phyloP scores from a whole-genome alignment of 768 basidiomycete species.

The Lentinula lateritia region DNA sequence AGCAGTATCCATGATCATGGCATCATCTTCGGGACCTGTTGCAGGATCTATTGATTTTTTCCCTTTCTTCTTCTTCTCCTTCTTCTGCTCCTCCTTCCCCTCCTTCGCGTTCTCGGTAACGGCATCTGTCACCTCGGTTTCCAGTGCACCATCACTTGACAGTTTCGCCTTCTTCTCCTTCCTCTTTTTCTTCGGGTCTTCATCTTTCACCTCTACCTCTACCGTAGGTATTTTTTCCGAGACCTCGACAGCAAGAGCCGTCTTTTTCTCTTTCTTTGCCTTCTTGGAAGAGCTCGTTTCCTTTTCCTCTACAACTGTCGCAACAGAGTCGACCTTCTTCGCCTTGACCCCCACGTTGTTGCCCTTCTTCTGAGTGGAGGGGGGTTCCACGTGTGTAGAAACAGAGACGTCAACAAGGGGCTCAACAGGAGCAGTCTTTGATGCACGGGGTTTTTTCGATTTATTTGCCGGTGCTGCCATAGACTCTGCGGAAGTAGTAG shows the following conservation, averaged over 20 bases:
- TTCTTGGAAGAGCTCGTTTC: neutral
- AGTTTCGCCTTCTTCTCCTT: constrained; percentile 11
- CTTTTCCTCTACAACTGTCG: neutral
- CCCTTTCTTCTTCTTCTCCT: constrained; percentile 15
- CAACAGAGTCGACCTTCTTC: constrained; percentile 9
- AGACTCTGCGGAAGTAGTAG: constrained; percentile 14
- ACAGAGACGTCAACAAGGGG: neutral
- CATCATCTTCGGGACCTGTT: neutral
- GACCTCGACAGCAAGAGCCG: neutral
- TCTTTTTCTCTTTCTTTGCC: neutral
- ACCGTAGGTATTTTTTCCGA: neutral
- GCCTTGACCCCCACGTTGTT: constrained; percentile 10
- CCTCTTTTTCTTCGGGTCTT: constrained; percentile 14
- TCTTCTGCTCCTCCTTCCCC: constrained; percentile 7
- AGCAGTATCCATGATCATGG: neutral
- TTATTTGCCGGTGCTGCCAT: neutral
- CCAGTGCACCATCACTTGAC: constrained; percentile 9
- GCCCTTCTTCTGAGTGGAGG: neutral
- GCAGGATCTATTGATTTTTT: constrained; percentile 5
- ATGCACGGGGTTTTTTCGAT: neutral
- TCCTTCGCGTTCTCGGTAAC: constrained; percentile 5
- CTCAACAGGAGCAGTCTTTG: neutral
- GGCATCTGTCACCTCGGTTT: constrained; percentile 10
- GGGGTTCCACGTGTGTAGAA: too few species aligned
- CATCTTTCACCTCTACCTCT: constrained; percentile 10